These are phyloP conservation scores for Morella rubra DNA, from an alignment of 306 rosid genomes.

Conservation along the genomic window DNA sequence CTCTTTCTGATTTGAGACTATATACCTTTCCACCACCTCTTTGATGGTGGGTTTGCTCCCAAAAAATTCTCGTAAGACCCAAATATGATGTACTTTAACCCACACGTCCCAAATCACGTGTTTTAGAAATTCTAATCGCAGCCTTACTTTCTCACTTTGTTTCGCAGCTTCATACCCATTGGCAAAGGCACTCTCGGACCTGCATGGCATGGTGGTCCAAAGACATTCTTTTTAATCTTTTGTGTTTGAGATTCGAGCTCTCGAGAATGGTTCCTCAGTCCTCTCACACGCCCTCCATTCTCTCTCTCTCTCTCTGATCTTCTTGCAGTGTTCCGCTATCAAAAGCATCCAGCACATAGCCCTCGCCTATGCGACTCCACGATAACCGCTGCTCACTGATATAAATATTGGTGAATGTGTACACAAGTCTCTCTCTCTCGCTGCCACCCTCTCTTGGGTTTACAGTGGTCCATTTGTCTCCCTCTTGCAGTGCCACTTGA, in stretches of 20 bases:
- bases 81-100: constrained; percentile 24
- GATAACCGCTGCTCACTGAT: neutral
- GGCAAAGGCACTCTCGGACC: constrained; percentile 9
- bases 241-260: constrained; percentile 37
- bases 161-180: neutral
- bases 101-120: constrained; percentile 35
- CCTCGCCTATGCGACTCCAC: constrained; percentile 18
- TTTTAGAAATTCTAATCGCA: constrained; percentile 15
- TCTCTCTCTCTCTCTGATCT: neutral
- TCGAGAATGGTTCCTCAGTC: constrained; percentile 10
- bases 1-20: constrained; percentile 17
- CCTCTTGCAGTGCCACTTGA: neutral
- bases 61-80: constrained; percentile 26
- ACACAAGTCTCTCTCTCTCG: too few relatives aligned
- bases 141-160: constrained; percentile 22
- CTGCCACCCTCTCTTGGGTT: neutral
- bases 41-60: constrained; percentile 34
- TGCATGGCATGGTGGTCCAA: constrained; percentile 40
- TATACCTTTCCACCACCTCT: constrained; percentile 23
- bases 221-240: constrained; percentile 20
- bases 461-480: neutral
- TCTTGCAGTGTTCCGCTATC: neutral
- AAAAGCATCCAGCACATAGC: constrained; percentile 29
- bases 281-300: neutral
- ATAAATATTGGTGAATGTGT: neutral